Conservation (phyloP, 2,329 filamentous ascomycete species). For the Hymenoscyphus linearis region DNA sequence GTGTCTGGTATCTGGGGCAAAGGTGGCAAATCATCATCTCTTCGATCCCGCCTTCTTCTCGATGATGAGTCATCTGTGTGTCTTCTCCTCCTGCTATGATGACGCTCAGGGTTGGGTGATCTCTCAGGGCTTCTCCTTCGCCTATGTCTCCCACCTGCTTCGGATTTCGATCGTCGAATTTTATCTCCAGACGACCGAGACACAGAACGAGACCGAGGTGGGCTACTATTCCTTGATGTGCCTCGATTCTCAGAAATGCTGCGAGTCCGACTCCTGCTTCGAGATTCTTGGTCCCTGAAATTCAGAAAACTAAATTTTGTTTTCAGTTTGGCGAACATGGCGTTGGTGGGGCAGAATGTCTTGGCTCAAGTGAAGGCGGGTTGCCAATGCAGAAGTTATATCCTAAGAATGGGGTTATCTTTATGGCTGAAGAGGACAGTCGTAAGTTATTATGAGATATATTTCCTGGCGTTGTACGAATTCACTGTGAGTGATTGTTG, state of each 20-base stretch:
- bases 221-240: background rate
- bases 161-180: background rate
- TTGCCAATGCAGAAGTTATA: background rate
- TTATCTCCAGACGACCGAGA: background rate
- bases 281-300: background rate
- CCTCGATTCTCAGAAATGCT: background rate
- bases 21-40: background rate
- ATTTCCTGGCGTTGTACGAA: background rate
- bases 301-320: background rate
- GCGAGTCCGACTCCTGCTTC: background rate
- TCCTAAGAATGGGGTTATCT: background rate
- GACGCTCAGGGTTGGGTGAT: background rate
- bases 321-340: background rate
- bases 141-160: background rate
- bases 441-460: background rate
- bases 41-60: background rate
- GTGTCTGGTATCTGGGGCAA: background rate
- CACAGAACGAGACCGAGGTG: background rate
- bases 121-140: background rate
- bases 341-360: background rate
- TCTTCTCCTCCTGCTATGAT: background rate
- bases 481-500: background rate
- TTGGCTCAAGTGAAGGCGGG: background rate
- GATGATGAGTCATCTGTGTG: background rate
- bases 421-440: background rate